phyloP scores from a whole-genome alignment of 768 basidiomycete genomes.

The Suillus subalutaceus region DNA sequence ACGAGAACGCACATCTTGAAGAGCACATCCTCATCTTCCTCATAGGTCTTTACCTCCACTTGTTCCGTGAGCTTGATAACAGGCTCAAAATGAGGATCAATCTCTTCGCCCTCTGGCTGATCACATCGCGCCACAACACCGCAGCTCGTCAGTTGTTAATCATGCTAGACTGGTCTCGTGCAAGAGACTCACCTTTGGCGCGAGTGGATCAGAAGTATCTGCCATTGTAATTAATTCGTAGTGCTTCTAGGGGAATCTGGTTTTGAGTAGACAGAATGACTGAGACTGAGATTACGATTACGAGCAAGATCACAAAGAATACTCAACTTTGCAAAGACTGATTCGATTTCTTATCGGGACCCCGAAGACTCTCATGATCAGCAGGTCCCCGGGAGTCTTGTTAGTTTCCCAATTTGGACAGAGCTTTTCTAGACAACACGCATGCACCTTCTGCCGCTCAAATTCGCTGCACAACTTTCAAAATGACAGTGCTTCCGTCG shows the following conservation, averaged over 20 bases:
- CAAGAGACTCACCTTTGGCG: slow-evolving; percentile 62
- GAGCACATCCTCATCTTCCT: slow-evolving; percentile 89
- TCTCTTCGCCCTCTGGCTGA: slow-evolving; percentile 63
- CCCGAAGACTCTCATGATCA: neutral
- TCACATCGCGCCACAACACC: slow-evolving; percentile 8
- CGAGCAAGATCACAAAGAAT: slow-evolving; percentile 8
- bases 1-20: slow-evolving; percentile 89
- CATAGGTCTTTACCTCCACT: slow-evolving; percentile 92
- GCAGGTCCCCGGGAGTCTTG: slow-evolving; percentile 31
- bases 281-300: slow-evolving; percentile 9
- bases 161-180: slow-evolving; percentile 18
- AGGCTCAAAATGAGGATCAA: slow-evolving; percentile 92
- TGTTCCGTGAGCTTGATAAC: slow-evolving; percentile 96
- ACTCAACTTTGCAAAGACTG: slow-evolving; percentile 15
- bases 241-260: slow-evolving; percentile 8
- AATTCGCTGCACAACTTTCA: slow-evolving; percentile 4
- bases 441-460: neutral
- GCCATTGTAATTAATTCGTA: slow-evolving; percentile 44
- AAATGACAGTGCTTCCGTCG: slow-evolving; percentile 35
- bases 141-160: slow-evolving; percentile 1
- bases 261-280: slow-evolving; percentile 3
- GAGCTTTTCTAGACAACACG: neutral
- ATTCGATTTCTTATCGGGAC: slow-evolving; percentile 18
- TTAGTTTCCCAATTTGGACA: slow-evolving; percentile 2
- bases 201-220: slow-evolving; percentile 64